These are phyloP conservation scores for Codiaeum variegatum DNA, from an alignment of 441 rosid genomes.

Conservation along the genomic window DNA sequence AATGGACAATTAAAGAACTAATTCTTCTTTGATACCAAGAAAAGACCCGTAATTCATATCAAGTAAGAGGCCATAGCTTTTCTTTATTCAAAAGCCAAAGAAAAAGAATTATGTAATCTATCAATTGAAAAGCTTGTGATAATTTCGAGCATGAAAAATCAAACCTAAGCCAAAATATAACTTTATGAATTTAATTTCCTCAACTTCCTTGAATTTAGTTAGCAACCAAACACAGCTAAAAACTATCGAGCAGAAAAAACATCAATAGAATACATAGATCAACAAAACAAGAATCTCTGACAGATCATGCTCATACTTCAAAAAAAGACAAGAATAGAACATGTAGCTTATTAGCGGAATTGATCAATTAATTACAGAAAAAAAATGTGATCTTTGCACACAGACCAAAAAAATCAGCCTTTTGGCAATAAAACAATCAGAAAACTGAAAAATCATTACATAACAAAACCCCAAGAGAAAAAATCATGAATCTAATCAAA, in stretches of 20 bases:
- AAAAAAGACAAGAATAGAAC: background rate
- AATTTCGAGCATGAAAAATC: background rate
- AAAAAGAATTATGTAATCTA: background rate
- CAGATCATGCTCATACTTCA: background rate
- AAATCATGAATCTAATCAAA: background rate
- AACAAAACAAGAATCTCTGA: background rate
- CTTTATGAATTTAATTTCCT: background rate
- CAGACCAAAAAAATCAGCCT: background rate
- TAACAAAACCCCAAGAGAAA: background rate
- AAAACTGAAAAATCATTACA: background rate
- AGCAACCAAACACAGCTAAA: conserved; percentile 4
- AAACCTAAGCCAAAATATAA: background rate
- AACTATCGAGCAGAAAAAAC: background rate
- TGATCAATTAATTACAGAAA: background rate
- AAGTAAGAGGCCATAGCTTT: too few relatives aligned
- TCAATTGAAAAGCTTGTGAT: background rate
- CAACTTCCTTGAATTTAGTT: background rate
- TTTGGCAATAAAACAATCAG: background rate
- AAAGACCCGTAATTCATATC: background rate
- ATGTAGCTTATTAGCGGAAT: background rate
- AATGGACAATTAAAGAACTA: background rate
- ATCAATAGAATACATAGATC: background rate
- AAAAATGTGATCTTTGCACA: background rate
- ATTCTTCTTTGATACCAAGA: background rate
- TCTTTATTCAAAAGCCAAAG: background rate